Percentiles rank a stretch among this genome's conserved stretches.
phyloP scores from a whole-genome alignment of 2,329 filamentous ascomycete genomes.

The Aureobasidium sp. region DNA sequence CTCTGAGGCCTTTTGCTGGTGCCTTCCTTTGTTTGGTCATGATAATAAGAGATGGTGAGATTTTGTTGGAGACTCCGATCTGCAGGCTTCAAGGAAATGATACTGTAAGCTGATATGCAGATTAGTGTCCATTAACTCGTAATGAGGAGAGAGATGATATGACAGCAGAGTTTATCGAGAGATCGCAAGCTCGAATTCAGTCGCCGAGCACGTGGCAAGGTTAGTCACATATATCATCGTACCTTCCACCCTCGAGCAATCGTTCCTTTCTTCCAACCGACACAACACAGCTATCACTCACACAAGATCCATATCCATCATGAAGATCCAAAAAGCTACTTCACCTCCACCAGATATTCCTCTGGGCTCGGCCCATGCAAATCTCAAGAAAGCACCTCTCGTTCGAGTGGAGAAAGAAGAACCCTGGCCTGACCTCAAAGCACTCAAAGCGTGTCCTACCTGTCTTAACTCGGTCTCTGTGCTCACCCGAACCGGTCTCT shows the following conservation, averaged over 20 bases:
- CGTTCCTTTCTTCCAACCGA: not conserved
- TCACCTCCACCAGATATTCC: not conserved
- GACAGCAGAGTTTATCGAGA: too few relatives aligned
- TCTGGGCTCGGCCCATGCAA: not conserved
- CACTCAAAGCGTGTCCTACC: slow-evolving; percentile 1
- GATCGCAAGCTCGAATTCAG: not conserved
- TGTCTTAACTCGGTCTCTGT: not conserved
- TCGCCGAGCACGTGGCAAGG: slow-evolving; percentile 4
- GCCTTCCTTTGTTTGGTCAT: not conserved
- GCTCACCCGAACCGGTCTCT: not conserved
- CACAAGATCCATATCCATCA: too few relatives aligned
- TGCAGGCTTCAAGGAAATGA: too few relatives aligned
- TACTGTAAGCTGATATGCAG: not conserved
- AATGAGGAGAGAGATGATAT: not conserved
- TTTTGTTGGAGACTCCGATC: too few relatives aligned
- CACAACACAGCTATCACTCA: too few relatives aligned
- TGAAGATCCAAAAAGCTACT: not conserved
- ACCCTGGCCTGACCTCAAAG: not conserved
- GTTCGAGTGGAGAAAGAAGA: not conserved
- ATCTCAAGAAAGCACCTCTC: not conserved
- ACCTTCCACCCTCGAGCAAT: not conserved
- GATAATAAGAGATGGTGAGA: not conserved
- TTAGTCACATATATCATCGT: not conserved
- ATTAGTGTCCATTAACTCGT: too few relatives aligned
- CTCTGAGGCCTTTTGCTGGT: too few relatives aligned